phyloP scores from a whole-genome alignment of 2,329 filamentous ascomycete species.

The Laburnicola sp. region DNA sequence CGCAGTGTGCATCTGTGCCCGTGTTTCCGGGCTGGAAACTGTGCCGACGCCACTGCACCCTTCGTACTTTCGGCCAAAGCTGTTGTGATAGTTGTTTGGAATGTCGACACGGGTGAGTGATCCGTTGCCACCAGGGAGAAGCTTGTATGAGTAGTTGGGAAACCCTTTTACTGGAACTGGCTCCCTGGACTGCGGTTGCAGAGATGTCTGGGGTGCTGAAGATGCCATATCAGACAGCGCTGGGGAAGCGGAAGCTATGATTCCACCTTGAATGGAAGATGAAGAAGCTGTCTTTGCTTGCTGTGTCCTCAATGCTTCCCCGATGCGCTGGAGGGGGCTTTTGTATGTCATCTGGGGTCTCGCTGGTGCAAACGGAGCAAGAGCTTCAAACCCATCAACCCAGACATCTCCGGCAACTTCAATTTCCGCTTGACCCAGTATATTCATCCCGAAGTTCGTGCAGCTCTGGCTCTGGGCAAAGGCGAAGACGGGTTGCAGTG shows the following conservation, averaged over 20 bases:
- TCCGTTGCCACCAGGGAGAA: slow-evolving; percentile 18
- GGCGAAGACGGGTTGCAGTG: slow-evolving; percentile 50
- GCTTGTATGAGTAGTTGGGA: slow-evolving; percentile 42
- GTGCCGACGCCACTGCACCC: slow-evolving; percentile 14
- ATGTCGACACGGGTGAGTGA: slow-evolving; percentile 9
- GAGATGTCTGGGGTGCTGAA: slow-evolving; percentile 8
- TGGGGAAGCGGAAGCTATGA: not conserved
- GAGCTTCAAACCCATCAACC: slow-evolving; percentile 12
- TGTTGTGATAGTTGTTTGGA: slow-evolving; percentile 11
- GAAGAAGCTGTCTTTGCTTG: slow-evolving; percentile 10
- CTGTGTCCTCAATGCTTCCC: slow-evolving; percentile 30
- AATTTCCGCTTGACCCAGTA: slow-evolving; percentile 18
- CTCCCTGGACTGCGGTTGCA: slow-evolving; percentile 5
- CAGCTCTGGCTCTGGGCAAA: slow-evolving; percentile 50
- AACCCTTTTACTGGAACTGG: slow-evolving; percentile 29
- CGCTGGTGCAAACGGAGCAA: slow-evolving; percentile 23
- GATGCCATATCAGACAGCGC: not conserved
- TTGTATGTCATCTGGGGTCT: slow-evolving; percentile 33
- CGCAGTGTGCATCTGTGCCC: slow-evolving; percentile 8
- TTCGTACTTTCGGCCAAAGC: slow-evolving; percentile 15
- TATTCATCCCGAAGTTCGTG: slow-evolving; percentile 30
- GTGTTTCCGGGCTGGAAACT: slow-evolving; percentile 14
- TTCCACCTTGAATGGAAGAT: not conserved
- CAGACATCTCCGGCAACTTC: slow-evolving; percentile 15
- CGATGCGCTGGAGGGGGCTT: slow-evolving; percentile 38